These are phyloP conservation scores for Trichomonascaceae sp. DNA, from an alignment of 1,139 yeast genomes.

Conservation along the genomic window DNA sequence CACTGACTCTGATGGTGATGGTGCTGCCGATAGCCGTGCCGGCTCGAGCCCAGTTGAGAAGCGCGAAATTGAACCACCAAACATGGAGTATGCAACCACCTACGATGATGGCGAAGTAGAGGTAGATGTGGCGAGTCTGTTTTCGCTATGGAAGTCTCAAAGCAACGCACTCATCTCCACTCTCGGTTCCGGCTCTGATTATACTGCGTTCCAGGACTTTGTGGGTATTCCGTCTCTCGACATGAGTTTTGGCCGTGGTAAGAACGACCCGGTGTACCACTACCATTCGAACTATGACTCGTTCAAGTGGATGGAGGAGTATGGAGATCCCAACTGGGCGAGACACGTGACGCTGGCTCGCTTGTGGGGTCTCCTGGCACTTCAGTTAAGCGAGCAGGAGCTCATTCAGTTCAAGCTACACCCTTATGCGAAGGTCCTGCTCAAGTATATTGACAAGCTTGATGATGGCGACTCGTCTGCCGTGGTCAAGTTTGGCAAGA, in stretches of 20 bases:
- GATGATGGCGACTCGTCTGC: slow-evolving; percentile 4
- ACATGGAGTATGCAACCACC: slow-evolving; percentile 1
- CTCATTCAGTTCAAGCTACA: slow-evolving; percentile 30
- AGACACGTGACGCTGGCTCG: slow-evolving; percentile 43
- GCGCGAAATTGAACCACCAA: background rate
- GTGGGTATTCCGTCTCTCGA: slow-evolving; percentile 54
- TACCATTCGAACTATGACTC: slow-evolving; percentile 63
- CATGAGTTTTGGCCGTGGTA: slow-evolving; percentile 35
- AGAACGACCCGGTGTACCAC: slow-evolving; percentile 43
- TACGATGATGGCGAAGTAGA: slow-evolving; percentile 23
- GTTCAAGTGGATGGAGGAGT: slow-evolving; percentile 48
- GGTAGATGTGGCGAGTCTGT: slow-evolving; percentile 28
- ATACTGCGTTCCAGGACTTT: slow-evolving; percentile 53
- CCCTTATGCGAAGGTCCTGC: slow-evolving; percentile 30
- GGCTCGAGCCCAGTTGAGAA: background rate
- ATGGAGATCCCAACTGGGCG: slow-evolving; percentile 46
- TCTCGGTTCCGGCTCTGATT: slow-evolving; percentile 58
- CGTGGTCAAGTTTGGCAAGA: background rate
- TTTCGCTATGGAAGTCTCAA: slow-evolving; percentile 41
- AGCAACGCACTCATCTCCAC: slow-evolving; percentile 26
- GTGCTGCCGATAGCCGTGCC: background rate
- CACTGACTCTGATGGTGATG: background rate
- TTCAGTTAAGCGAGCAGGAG: slow-evolving; percentile 36
- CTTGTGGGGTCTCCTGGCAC: slow-evolving; percentile 35
- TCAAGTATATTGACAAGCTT: slow-evolving; percentile 23